Evolutionary conservation across 495 filamentous ascomycete species (phyloP).

Genomic region (Viridothelium virens): DNA sequence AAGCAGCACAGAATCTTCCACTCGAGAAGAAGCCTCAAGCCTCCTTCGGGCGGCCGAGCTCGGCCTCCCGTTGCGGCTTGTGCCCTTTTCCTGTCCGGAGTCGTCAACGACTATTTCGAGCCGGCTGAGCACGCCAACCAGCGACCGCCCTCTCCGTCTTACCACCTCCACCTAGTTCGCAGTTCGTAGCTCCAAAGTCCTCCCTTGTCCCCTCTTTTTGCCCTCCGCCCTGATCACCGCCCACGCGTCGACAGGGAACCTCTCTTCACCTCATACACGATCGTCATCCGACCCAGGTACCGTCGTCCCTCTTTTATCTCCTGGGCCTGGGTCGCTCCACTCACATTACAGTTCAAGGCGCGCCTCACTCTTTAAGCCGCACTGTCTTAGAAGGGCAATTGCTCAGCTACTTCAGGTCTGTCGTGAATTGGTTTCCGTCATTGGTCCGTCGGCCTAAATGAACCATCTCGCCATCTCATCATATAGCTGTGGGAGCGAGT

Average conservation of each 20-base stretch:
- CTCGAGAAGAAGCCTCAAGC: neutral
- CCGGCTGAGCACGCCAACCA: neutral
- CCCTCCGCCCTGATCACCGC: neutral
- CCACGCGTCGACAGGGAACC: constrained; percentile 11
- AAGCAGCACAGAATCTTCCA: constrained; percentile 3
- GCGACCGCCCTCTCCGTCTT: neutral
- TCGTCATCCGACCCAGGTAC: neutral
- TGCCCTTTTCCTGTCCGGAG: neutral
- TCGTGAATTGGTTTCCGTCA: neutral
- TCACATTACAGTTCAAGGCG: neutral
- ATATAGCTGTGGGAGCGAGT: neutral
- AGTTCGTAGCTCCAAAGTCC: no score
- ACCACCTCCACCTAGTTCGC: neutral
- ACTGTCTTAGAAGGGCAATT: neutral
- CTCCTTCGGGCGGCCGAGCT: constrained; percentile 5
- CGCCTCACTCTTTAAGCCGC: neutral
- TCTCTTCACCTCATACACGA: neutral
- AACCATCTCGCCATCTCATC: neutral
- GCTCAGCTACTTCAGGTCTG: neutral
- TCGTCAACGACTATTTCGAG: neutral
- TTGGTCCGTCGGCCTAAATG: neutral
- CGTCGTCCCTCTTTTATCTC: neutral
- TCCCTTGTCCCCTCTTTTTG: neutral
- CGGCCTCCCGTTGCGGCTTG: constrained; percentile 11
- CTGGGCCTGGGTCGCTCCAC: neutral